These are phyloP conservation scores for Porcisia hertigi DNA, from an alignment of 208 protist genomes.

Conservation along the genomic window DNA sequence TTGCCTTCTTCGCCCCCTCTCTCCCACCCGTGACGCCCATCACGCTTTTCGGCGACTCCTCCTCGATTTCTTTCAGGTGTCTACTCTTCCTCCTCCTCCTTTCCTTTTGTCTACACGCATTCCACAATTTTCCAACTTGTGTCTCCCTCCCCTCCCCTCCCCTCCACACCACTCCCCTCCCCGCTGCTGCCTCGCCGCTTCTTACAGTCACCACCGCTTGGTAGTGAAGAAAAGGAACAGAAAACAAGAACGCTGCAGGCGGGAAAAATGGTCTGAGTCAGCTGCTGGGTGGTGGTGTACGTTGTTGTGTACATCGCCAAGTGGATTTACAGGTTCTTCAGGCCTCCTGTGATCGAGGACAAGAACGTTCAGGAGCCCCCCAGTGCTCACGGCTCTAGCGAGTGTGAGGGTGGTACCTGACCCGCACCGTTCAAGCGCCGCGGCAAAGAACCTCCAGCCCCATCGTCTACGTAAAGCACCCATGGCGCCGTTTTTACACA, in stretches of 20 bases:
- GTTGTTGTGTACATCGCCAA: conserved; percentile 39
- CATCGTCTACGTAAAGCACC: conserved; percentile 16
- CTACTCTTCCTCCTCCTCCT: background rate
- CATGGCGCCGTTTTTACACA: conserved; percentile 13
- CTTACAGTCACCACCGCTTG: background rate
- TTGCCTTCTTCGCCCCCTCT: background rate
- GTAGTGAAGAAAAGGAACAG: too few species aligned
- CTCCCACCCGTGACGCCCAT: background rate
- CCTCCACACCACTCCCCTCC: too few species aligned
- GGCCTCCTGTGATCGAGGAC: conserved; percentile 9
- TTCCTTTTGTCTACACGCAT: background rate
- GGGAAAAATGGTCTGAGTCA: conserved; percentile 37
- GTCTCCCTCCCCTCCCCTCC: background rate
- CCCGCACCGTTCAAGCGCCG: conserved; percentile 28
- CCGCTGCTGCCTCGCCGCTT: background rate
- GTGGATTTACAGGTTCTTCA: conserved; percentile 33
- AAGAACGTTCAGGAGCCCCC: conserved; percentile 7
- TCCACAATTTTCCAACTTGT: background rate
- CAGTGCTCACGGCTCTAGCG: background rate
- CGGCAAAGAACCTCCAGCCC: conserved; percentile 21
- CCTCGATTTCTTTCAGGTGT: too few species aligned
- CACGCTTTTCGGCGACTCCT: background rate
- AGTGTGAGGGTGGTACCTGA: conserved; percentile 28
- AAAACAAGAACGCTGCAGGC: background rate
- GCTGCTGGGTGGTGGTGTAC: conserved; percentile 67